A percentile compares a stretch with the other conserved stretches of the same genome.
These are phyloP conservation scores for Torulaspora indica DNA, from an alignment of 805 yeast genomes.

Conservation along the genomic window DNA sequence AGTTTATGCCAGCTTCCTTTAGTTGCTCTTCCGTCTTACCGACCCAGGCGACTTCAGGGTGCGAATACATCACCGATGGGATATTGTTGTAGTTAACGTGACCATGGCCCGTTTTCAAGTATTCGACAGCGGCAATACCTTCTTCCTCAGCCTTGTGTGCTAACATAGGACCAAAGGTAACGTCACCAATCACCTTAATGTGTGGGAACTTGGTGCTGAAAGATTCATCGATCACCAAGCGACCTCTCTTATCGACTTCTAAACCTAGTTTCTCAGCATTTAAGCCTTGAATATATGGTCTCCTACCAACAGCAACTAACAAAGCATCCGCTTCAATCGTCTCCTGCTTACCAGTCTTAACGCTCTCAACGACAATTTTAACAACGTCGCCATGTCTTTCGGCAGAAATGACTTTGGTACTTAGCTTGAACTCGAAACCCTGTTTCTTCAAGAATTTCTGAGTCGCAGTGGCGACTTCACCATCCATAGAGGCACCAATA, in stretches of 20 bases:
- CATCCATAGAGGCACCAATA: conserved; percentile 98
- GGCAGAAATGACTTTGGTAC: conserved; percentile 87
- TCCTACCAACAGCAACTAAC: conserved; percentile 97
- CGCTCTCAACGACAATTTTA: conserved; percentile 81
- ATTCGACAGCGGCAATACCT: conserved; percentile 98
- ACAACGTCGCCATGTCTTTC: conserved; percentile 85
- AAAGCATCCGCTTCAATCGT: conserved; percentile 83
- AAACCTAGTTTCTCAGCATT: conserved; percentile 84
- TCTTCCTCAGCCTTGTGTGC: conserved; percentile 99
- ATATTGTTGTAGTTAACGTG: conserved; percentile 97
- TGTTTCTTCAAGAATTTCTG: conserved; percentile 91
- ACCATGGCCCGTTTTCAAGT: conserved; percentile 88
- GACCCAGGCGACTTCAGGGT: conserved; percentile 99
- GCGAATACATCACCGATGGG: conserved; percentile 98
- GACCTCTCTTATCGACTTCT: conserved; percentile 87
- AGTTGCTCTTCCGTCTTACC: conserved; percentile 94
- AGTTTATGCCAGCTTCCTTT: conserved; percentile 85
- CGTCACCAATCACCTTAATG: conserved; percentile 97
- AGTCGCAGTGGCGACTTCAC: conserved; percentile 83
- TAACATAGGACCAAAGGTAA: conserved; percentile 97
- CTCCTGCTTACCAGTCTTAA: conserved; percentile 77
- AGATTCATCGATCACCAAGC: conserved; percentile 90
- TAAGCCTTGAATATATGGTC: conserved; percentile 90
- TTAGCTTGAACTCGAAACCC: conserved; percentile 88
- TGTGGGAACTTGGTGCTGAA: conserved; percentile 88